phyloP scores from a whole-genome alignment of 139 green algal species.

The Pseudopediastrum boryanum region DNA sequence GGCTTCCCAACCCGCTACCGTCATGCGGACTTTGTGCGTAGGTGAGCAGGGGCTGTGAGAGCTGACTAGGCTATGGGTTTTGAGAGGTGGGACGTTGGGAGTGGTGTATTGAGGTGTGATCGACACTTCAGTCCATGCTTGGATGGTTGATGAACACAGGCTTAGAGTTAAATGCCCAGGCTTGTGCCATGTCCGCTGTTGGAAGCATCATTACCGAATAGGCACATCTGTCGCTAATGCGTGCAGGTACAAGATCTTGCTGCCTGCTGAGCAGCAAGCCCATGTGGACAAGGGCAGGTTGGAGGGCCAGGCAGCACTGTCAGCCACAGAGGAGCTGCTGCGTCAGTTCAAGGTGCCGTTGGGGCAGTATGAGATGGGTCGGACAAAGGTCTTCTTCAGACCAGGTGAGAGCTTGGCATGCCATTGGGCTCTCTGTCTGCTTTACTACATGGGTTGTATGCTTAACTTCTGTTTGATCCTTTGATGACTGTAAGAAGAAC shows the following conservation, averaged over 20 bases:
- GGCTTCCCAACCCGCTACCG: constrained; percentile 92
- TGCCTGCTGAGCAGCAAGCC: constrained; percentile 48
- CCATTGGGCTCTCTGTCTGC: not conserved
- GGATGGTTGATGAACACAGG: too few relatives aligned
- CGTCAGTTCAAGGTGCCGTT: constrained; percentile 63
- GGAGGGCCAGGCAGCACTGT: constrained; percentile 24
- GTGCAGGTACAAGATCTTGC: constrained; percentile 84
- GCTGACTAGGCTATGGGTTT: too few relatives aligned
- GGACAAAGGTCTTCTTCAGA: constrained; percentile 87
- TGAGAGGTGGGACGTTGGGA: too few relatives aligned
- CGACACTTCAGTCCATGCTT: too few relatives aligned
- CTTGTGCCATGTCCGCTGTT: too few relatives aligned
- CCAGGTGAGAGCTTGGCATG: constrained; percentile 36
- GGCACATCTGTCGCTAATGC: too few relatives aligned
- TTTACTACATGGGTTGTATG: not conserved
- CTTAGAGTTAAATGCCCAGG: too few relatives aligned
- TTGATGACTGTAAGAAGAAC: too few relatives aligned
- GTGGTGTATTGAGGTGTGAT: too few relatives aligned
- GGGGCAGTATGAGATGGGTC: constrained; percentile 68
- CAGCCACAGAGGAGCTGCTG: constrained; percentile 66
- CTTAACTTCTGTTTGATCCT: not conserved
- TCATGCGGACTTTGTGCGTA: constrained; percentile 80
- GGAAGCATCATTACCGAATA: too few relatives aligned
- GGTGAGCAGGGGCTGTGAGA: too few relatives aligned
- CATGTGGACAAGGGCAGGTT: not conserved